Conservation (phyloP, 139 green algal genomes). For the Micractinium sp. region DNA sequence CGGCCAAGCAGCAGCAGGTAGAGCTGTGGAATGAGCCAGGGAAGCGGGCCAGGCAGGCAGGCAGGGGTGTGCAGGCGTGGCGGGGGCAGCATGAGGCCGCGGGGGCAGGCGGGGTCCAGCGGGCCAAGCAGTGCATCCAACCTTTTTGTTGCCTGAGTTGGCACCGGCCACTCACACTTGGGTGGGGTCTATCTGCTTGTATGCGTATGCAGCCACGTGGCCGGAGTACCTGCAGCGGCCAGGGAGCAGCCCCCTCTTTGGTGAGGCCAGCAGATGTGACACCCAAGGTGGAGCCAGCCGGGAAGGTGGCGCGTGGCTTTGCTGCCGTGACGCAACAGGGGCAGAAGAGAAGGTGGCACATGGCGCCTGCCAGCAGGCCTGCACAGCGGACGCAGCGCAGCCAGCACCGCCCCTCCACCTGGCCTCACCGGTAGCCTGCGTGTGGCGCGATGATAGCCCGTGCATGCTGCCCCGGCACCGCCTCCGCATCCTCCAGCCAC, state of each 20-base stretch:
- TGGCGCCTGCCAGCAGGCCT: background rate
- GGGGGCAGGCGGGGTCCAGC: no score
- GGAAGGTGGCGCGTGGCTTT: background rate
- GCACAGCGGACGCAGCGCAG: background rate
- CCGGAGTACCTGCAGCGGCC: conserved; percentile 69
- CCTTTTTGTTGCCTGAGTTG: no score
- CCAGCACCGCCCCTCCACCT: background rate
- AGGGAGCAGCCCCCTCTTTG: background rate
- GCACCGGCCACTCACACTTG: conserved; percentile 65
- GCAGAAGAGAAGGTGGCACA: no score
- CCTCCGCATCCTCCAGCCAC: conserved; percentile 19
- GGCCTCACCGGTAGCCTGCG: conserved; percentile 72
- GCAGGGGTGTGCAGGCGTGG: background rate
- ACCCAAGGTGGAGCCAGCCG: no score
- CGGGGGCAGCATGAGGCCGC: background rate
- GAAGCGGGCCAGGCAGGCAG: no score
- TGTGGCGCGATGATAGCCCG: conserved; percentile 81
- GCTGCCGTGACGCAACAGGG: background rate
- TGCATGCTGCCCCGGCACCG: conserved; percentile 39
- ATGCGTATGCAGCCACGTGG: conserved; percentile 85
- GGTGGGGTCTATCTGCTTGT: conserved; percentile 73
- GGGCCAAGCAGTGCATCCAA: background rate
- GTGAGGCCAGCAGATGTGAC: no score
- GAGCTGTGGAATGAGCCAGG: no score
- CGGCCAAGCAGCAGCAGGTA: background rate